A percentile compares a stretch with the other conserved stretches of the same genome.
These are phyloP conservation scores for Xerocomus potaroensis DNA, from an alignment of 768 basidiomycete species.

Conservation along the genomic window DNA sequence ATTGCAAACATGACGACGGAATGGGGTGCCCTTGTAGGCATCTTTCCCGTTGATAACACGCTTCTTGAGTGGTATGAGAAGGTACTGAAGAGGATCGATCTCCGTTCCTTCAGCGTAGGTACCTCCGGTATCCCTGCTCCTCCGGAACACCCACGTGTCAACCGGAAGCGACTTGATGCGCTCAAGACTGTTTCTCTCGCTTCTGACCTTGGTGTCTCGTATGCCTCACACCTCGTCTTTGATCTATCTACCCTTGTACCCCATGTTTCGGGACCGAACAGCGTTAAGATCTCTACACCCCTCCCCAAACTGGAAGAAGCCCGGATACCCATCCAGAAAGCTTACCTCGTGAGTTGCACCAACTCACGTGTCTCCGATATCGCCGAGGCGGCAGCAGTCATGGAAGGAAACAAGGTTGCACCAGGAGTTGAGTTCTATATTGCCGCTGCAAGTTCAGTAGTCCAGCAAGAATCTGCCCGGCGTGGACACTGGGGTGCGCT, in stretches of 20 bases:
- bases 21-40: conserved; percentile 95
- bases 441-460: conserved; percentile 88
- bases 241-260: conserved; percentile 93
- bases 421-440: conserved; percentile 95
- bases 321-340: conserved; percentile 86
- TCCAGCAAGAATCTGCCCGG: conserved; percentile 85
- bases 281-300: conserved; percentile 94
- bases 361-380: conserved; percentile 96
- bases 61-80: conserved; percentile 84
- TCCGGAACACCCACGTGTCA: conserved; percentile 84
- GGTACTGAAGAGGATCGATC: conserved; percentile 65
- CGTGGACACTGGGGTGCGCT: conserved; percentile 87
- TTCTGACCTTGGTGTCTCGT: conserved; percentile 76
- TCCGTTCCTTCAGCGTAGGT: conserved; percentile 62
- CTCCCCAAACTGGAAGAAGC: conserved; percentile 75
- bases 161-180: conserved; percentile 61
- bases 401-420: conserved; percentile 76
- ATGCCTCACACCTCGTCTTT: conserved; percentile 84
- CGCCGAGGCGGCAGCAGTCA: conserved; percentile 85
- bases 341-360: conserved; percentile 97
- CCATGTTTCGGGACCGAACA: conserved; percentile 96
- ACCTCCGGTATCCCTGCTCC: conserved; percentile 55
- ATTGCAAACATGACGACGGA: conserved; percentile 99
- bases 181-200: conserved; percentile 50
- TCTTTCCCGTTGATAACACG: conserved; percentile 88